Percentiles rank a stretch among this genome's conserved stretches.
Conservation (phyloP, 2,329 filamentous ascomycete species). For the Westerdykella sp. region DNA sequence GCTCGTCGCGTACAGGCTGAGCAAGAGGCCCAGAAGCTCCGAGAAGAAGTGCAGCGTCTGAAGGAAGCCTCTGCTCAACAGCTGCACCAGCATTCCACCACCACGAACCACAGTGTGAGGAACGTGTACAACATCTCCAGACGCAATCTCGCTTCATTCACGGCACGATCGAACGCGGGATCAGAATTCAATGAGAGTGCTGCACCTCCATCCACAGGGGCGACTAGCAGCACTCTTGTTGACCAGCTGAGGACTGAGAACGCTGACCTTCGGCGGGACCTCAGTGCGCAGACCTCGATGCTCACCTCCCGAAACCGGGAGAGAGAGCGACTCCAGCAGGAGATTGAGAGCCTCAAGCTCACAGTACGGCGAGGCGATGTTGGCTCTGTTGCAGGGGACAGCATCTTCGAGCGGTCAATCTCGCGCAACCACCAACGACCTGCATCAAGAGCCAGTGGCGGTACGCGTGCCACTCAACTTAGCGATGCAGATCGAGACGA, state of each 20-base stretch:
- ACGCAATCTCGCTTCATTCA: slow-evolving; percentile 35
- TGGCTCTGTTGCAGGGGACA: slow-evolving; percentile 66
- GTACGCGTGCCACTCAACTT: slow-evolving; percentile 52
- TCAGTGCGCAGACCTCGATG: slow-evolving; percentile 96
- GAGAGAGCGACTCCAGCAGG: slow-evolving; percentile 88
- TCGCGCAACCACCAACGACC: slow-evolving; percentile 74
- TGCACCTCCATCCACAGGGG: slow-evolving; percentile 19
- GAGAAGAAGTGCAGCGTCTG: slow-evolving; percentile 75
- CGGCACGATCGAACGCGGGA: slow-evolving; percentile 33
- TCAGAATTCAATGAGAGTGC: slow-evolving; percentile 37
- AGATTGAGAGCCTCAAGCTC: slow-evolving; percentile 95
- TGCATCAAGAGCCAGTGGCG: slow-evolving; percentile 62
- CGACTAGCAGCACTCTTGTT: slow-evolving; percentile 63
- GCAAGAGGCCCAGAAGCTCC: slow-evolving; percentile 75
- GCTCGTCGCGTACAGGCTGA: slow-evolving; percentile 83
- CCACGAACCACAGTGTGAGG: slow-evolving; percentile 31
- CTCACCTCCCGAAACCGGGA: slow-evolving; percentile 92
- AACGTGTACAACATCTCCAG: slow-evolving; percentile 36
- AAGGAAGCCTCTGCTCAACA: slow-evolving; percentile 38
- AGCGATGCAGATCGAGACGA: slow-evolving; percentile 71
- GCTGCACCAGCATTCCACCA: slow-evolving; percentile 26
- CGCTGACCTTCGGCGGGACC: slow-evolving; percentile 81
- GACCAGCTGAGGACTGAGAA: slow-evolving; percentile 89
- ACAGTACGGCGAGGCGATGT: slow-evolving; percentile 65
- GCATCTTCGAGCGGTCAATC: slow-evolving; percentile 88